Percentiles rank a stretch among this genome's conserved stretches.
These are phyloP conservation scores for Podila horticola DNA, from an alignment of 192 early-diverging fungal genomes.

Conservation along the genomic window DNA sequence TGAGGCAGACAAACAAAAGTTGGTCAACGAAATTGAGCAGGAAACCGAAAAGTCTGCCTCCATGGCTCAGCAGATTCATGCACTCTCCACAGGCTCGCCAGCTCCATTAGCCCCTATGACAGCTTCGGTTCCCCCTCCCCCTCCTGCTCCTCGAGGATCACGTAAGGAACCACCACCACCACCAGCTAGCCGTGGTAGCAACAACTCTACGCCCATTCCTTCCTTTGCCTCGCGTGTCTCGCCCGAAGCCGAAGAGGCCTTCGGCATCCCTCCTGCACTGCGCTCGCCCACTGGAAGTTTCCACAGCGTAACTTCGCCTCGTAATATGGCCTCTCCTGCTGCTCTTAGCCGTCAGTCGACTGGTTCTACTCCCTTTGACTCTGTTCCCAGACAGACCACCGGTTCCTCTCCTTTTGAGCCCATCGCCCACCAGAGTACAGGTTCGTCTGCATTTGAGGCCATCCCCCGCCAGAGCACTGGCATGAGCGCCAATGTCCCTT, in stretches of 20 bases:
- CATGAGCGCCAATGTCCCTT: slow-evolving; percentile 20
- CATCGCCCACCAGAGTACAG: slow-evolving; percentile 23
- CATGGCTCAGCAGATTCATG: slow-evolving; percentile 24
- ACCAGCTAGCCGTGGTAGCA: slow-evolving; percentile 43
- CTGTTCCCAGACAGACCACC: slow-evolving; percentile 10
- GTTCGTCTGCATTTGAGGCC: slow-evolving; percentile 11
- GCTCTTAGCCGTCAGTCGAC: slow-evolving; percentile 41
- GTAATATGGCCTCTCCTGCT: not conserved
- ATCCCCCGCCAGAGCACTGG: slow-evolving; percentile 39
- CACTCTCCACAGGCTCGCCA: slow-evolving; percentile 4
- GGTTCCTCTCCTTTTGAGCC: slow-evolving; percentile 39
- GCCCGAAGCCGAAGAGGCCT: slow-evolving; percentile 43
- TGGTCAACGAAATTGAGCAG: slow-evolving; percentile 62
- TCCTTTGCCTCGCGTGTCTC: slow-evolving; percentile 9
- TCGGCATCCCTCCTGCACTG: slow-evolving; percentile 47
- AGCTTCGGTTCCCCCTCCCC: slow-evolving; percentile 14
- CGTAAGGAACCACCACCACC: slow-evolving; percentile 50
- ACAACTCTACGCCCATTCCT: not conserved
- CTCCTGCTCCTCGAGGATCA: slow-evolving; percentile 46
- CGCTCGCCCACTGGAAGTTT: slow-evolving; percentile 48
- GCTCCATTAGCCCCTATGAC: not conserved
- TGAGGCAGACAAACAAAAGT: slow-evolving; percentile 69
- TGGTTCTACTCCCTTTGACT: slow-evolving; percentile 34
- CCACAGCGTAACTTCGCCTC: slow-evolving; percentile 27
- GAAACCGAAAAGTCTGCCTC: slow-evolving; percentile 37